A percentile compares a stretch with the other conserved stretches of the same genome.
These are phyloP conservation scores for Heimioporus sp. DNA, from an alignment of 768 basidiomycete species.

Conservation along the genomic window DNA sequence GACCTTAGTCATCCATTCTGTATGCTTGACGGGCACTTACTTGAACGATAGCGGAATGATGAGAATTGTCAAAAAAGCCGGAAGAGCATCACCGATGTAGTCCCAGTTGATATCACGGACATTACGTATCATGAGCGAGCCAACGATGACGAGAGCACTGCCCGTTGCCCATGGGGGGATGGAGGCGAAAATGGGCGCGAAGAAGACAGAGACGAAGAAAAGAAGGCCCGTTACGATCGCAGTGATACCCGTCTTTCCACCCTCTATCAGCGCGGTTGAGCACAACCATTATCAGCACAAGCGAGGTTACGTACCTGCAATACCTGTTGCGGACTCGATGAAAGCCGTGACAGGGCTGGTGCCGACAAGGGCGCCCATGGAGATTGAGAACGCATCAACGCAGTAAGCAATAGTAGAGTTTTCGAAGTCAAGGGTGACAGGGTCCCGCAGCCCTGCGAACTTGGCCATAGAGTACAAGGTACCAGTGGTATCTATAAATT, in stretches of 20 bases:
- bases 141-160: slow-evolving; percentile 80
- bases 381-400: slow-evolving; percentile 78
- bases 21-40: slow-evolving; percentile 36
- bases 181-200: slow-evolving; percentile 84
- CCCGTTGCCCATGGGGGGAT: slow-evolving; percentile 89
- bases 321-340: slow-evolving; percentile 82
- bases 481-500: slow-evolving; percentile 44
- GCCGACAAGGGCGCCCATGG: slow-evolving; percentile 77
- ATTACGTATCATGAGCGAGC: slow-evolving; percentile 87
- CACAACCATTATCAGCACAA: background rate
- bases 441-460: slow-evolving; percentile 85
- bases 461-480: slow-evolving; percentile 91
- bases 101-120: slow-evolving; percentile 88
- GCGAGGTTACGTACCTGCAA: slow-evolving; percentile 47
- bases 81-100: slow-evolving; percentile 84
- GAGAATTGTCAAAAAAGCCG: slow-evolving; percentile 80
- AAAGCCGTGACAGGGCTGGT: slow-evolving; percentile 81
- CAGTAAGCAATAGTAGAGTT: slow-evolving; percentile 80
- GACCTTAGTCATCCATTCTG: background rate
- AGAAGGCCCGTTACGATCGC: slow-evolving; percentile 68
- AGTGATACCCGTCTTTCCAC: slow-evolving; percentile 84
- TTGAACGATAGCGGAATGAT: slow-evolving; percentile 80
- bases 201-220: slow-evolving; percentile 86
- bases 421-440: slow-evolving; percentile 84
- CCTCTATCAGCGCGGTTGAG: slow-evolving; percentile 48